Conservation (phyloP, 2,329 filamentous ascomycete species). For the Cryphonectria japonica region DNA sequence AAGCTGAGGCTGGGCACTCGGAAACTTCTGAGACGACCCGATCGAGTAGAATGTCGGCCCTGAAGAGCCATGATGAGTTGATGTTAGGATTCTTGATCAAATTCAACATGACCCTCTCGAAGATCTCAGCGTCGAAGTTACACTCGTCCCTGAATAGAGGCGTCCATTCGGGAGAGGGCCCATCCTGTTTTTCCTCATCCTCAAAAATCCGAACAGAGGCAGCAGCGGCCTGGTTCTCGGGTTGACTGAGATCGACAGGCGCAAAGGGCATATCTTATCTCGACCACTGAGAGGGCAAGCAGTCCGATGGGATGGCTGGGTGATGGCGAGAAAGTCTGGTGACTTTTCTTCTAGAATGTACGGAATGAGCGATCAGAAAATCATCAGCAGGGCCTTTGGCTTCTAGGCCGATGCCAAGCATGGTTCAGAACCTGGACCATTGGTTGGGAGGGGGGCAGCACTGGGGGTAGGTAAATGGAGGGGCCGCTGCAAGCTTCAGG, state of each 20-base stretch:
- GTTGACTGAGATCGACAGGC: constrained; percentile 24
- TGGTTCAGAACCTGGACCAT: background rate
- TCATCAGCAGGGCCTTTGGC: background rate
- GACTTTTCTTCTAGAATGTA: background rate
- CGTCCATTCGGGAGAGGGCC: constrained; percentile 49
- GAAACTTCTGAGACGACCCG: constrained; percentile 40
- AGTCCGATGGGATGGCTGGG: background rate
- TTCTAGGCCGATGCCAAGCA: background rate
- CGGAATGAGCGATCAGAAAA: constrained; percentile 1
- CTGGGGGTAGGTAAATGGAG: background rate
- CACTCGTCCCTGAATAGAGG: constrained; percentile 61
- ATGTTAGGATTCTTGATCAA: constrained; percentile 79
- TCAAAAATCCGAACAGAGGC: constrained; percentile 26
- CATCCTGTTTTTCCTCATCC: constrained; percentile 42
- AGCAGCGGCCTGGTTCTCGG: constrained; percentile 22
- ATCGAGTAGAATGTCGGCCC: constrained; percentile 73
- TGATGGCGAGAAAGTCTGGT: background rate
- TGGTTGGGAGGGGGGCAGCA: too few relatives aligned
- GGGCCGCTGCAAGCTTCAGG: constrained; percentile 10
- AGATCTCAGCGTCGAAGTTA: constrained; percentile 65
- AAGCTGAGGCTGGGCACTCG: constrained; percentile 25
- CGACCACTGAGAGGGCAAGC: background rate
- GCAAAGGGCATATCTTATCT: constrained; percentile 28
- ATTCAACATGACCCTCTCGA: constrained; percentile 71
- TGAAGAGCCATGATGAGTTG: constrained; percentile 76